A percentile compares a stretch with the other conserved stretches of the same genome.
Evolutionary conservation across 768 basidiomycete species (phyloP).

Genomic region (Leccinum boreale): DNA sequence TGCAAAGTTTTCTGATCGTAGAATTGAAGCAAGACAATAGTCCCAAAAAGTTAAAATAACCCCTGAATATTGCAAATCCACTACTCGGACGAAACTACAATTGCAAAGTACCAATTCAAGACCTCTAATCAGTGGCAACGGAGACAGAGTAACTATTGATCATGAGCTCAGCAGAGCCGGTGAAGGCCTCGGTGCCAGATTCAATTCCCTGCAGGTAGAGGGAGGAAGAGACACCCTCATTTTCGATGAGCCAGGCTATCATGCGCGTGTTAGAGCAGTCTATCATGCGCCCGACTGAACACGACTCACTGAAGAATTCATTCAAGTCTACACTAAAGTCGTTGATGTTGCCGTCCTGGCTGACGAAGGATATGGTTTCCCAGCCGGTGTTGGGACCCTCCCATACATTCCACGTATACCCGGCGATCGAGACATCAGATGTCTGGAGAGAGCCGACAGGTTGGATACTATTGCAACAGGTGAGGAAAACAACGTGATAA

Average conservation of each 20-base stretch:
- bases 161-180: conserved; percentile 45
- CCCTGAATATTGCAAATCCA: not conserved
- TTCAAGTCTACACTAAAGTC: conserved; percentile 52
- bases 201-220: conserved; percentile 54
- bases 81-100: not conserved
- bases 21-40: conserved; percentile 26
- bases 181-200: conserved; percentile 54
- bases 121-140: conserved; percentile 19
- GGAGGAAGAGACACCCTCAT: conserved; percentile 45
- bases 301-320: conserved; percentile 48
- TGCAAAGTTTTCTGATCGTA: not conserved
- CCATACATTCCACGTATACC: conserved; percentile 57
- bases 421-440: conserved; percentile 41
- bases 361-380: conserved; percentile 57
- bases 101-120: not conserved
- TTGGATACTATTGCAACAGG: conserved; percentile 38
- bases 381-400: conserved; percentile 51
- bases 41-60: conserved; percentile 2
- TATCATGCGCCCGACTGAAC: not conserved
- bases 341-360: conserved; percentile 43
- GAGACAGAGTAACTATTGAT: conserved; percentile 41
- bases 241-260: conserved; percentile 43
- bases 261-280: not conserved
- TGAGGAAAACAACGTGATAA: not conserved
- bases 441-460: conserved; percentile 50